Conservation (phyloP, 83 land plant genomes). For the Picea abies region DNA sequence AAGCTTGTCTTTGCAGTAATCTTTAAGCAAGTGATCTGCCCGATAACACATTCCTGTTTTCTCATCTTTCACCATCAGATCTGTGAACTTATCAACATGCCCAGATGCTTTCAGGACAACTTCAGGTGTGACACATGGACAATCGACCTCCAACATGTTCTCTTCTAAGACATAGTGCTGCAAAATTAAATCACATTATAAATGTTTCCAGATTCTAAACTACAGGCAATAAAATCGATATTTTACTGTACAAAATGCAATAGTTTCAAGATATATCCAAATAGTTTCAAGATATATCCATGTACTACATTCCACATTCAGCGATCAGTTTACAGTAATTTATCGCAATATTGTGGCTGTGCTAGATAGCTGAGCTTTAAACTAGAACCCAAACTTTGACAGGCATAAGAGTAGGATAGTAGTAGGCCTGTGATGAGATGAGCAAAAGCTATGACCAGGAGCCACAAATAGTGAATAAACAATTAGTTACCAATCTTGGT, state of each 20-base stretch:
- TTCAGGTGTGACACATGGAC: slow-evolving; percentile 97
- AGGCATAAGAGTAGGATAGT: too few species aligned
- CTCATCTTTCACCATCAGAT: slow-evolving; percentile 97
- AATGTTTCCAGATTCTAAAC: neutral
- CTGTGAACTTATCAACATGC: slow-evolving; percentile 97
- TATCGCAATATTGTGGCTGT: too few species aligned
- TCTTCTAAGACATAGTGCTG: slow-evolving; percentile 90
- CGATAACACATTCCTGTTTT: slow-evolving; percentile 83
- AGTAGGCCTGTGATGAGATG: too few species aligned
- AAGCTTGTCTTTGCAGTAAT: slow-evolving; percentile 25
- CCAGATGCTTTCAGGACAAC: slow-evolving; percentile 92
- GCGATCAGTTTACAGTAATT: too few species aligned
- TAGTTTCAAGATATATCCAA: too few species aligned
- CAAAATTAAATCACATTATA: neutral
- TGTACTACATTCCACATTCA: too few species aligned
- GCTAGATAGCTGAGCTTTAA: too few species aligned
- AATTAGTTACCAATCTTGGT: too few species aligned
- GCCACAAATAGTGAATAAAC: too few species aligned
- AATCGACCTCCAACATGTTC: slow-evolving; percentile 90
- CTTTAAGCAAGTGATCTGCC: slow-evolving; percentile 90
- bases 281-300: too few species aligned
- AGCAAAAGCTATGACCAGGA: too few species aligned
- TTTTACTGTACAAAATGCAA: neutral
- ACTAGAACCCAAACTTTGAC: too few species aligned
- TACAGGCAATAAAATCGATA: neutral